phyloP scores from a whole-genome alignment of 75 land plant species.

The Picea sitchensis region DNA sequence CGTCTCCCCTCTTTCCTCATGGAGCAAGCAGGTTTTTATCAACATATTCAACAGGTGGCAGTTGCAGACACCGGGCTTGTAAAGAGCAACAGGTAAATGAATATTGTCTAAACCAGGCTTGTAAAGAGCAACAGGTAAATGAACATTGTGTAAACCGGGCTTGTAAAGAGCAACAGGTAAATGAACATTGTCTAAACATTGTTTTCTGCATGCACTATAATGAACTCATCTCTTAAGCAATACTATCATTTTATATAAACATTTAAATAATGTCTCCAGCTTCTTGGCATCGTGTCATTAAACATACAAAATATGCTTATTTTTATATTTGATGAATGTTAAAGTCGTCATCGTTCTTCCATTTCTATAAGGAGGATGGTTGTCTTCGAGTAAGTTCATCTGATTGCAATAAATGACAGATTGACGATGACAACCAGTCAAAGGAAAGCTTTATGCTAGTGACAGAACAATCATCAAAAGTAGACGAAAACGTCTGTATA shows the following conservation, averaged over 20 bases:
- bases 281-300: neutral
- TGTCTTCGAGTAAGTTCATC: neutral
- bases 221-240: neutral
- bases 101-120: neutral
- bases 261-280: neutral
- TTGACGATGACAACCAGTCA: neutral
- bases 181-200: neutral
- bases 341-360: neutral
- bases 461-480: neutral
- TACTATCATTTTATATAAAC: neutral
- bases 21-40: slow-evolving; percentile 2
- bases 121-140: slow-evolving; percentile 1
- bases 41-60: neutral
- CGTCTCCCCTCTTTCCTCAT: neutral
- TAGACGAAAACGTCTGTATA: neutral
- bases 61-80: neutral
- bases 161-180: slow-evolving; percentile 4
- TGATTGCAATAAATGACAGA: neutral
- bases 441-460: neutral
- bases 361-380: neutral
- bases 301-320: neutral
- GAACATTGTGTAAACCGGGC: neutral
- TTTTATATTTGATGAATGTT: neutral
- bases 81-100: neutral
- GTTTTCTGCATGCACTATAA: neutral